These are phyloP conservation scores for Ceratobasidium sp. DNA, from an alignment of 1,284 basidiomycete genomes.

Conservation along the genomic window DNA sequence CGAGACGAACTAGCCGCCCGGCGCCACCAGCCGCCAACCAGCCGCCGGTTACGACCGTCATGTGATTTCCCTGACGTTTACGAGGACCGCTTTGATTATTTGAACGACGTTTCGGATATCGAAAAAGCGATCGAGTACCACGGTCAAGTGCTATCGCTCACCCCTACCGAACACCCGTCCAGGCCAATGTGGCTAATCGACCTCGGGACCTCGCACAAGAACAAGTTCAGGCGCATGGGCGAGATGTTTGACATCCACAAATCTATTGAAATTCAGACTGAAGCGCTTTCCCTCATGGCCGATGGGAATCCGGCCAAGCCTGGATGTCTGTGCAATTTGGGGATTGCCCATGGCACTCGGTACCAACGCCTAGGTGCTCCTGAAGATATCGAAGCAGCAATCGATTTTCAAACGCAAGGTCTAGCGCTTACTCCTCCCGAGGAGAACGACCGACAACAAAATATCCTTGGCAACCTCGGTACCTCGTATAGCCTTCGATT, in stretches of 20 bases:
- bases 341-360: background rate
- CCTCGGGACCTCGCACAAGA: conserved; percentile 2
- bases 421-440: background rate
- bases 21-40: too few relatives aligned
- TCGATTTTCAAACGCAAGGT: conserved; percentile 12
- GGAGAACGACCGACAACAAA: background rate
- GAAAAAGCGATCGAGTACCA: background rate
- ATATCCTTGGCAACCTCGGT: conserved; percentile 1
- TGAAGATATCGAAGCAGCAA: background rate
- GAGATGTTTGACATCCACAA: background rate
- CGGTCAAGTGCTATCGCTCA: background rate
- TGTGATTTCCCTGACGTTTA: background rate
- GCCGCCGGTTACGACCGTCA: too few relatives aligned
- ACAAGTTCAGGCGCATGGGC: background rate
- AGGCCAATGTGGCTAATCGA: background rate
- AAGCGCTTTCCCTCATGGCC: background rate
- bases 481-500: conserved; percentile 3
- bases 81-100: background rate
- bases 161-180: background rate
- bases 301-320: background rate
- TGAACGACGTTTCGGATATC: background rate
- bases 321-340: background rate
- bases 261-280: background rate
- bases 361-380: background rate
- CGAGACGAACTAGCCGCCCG: too few relatives aligned